Evolutionary conservation across 768 basidiomycete species (phyloP), one percentile per base, ranked within the genome.

Genomic region (Amylocystis lapponica): DNA sequence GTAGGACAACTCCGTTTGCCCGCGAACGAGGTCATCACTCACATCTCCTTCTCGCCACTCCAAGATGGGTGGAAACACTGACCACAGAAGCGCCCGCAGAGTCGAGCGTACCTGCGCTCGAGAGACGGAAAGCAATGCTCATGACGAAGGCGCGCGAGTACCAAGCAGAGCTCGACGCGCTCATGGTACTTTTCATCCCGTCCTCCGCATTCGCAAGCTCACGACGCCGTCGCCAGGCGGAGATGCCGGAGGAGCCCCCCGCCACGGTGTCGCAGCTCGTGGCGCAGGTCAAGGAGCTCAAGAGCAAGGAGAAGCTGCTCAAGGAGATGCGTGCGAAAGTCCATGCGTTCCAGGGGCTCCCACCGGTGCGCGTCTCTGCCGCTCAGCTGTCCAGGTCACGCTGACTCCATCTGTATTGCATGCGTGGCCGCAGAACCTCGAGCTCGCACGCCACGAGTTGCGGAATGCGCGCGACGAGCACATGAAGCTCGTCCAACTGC

Each of bases 121-220:
- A 72, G 36, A 60, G 69, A 23, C 61, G 65, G 1, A 68, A 66
- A 47, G 68, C 70, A n/a, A 60, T 58, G 4, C 45, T 73, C n/a
- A 45, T 66, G 1, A 63, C 65, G 27, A 76, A 71, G 45, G 72
- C 71, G 0, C 72, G 72, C 45, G 73, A 75, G 49, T 69, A 71
- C 46, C 68, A 69, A 49, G 59, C 60, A 33, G 66, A 69, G 33
- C 61, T 76, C 1, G 66, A 66, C 20, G 31, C 44, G 9, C 39
- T 68, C 8, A 47, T 56, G 44, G 72, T 71, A 26, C 12, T 35
- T 58, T 27, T 21, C 19, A 23, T 19, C 3, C 12, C 36, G 13
- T 16, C 20, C 19, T 20, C 13, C 16, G 7, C 26, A 20, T 32
- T 21, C 23, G 17, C 21, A 17, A 13, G 19, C 6, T 9, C 4